phyloP scores from a whole-genome alignment of 441 rosid species.

The Metrosideros polymorpha region DNA sequence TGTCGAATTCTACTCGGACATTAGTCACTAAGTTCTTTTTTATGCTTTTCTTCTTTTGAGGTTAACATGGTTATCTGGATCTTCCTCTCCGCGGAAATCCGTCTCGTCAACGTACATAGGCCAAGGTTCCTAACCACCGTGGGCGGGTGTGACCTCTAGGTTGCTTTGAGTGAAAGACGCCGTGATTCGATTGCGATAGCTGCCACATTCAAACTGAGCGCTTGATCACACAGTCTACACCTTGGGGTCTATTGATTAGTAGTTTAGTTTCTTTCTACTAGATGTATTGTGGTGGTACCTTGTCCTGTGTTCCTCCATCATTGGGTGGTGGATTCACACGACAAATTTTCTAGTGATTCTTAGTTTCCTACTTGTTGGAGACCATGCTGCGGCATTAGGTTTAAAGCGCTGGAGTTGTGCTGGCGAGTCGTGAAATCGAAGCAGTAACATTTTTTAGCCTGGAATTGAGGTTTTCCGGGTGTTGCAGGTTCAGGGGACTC shows the following conservation, averaged over 20 bases:
- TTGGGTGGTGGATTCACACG: not conserved
- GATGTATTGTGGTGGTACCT: not conserved
- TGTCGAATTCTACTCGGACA: not conserved
- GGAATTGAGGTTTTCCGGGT: not conserved
- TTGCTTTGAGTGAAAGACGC: not conserved
- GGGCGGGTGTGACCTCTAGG: not conserved
- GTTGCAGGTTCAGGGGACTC: conserved; percentile 60
- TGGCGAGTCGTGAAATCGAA: not conserved
- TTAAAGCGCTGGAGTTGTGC: not conserved
- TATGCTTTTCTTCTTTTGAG: not conserved
- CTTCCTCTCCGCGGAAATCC: not conserved
- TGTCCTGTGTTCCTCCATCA: not conserved
- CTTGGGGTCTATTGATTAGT: rapidly evolving
- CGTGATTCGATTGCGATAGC: not conserved
- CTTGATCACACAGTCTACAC: not conserved
- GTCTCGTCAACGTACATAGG: not conserved
- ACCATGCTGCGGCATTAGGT: not conserved
- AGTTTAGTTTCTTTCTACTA: not conserved
- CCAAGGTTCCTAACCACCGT: not conserved
- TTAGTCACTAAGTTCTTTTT: not conserved
- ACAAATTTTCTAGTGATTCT: not conserved
- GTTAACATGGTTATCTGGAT: not conserved
- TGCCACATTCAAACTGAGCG: not conserved
- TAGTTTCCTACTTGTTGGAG: not conserved
- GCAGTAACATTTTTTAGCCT: not conserved